Conservation (phyloP, 169 alveolate genomes). For the Plasmodium relictum region DNA sequence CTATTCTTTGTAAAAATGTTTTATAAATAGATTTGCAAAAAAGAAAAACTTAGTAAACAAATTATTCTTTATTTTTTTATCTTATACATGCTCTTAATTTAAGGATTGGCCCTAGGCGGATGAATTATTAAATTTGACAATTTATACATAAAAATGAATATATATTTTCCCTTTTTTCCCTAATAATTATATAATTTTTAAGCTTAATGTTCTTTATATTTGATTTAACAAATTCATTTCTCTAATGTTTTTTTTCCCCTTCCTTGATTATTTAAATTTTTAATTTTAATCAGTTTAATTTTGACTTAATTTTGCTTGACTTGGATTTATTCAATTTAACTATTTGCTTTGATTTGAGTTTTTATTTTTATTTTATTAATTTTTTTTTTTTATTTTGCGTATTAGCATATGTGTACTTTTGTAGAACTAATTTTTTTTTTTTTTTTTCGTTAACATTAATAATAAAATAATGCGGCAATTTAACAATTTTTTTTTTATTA, state of each 20-base stretch:
- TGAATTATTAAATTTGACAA: neutral
- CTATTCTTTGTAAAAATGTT: conserved; percentile 6
- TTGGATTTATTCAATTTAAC: too few relatives aligned
- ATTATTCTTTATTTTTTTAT: neutral
- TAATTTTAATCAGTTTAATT: too few relatives aligned
- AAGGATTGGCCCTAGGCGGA: neutral
- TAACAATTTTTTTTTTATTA: too few relatives aligned
- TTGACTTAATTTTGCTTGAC: too few relatives aligned
- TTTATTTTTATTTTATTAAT: too few relatives aligned
- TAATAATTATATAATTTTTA: too few relatives aligned
- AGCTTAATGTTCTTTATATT: neutral
- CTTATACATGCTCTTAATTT: conserved; percentile 9
- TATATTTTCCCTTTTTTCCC: neutral
- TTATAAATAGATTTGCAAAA: conserved; percentile 3
- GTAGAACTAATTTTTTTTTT: too few relatives aligned
- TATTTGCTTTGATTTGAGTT: too few relatives aligned
- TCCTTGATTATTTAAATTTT: neutral
- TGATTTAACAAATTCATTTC: neutral
- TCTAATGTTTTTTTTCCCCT: neutral
- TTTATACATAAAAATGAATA: neutral
- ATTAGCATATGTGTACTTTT: too few relatives aligned
- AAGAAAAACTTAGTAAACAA: conserved; percentile 23
- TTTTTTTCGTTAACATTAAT: too few relatives aligned
- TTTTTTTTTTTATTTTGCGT: too few relatives aligned
- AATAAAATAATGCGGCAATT: too few relatives aligned